phyloP scores from a whole-genome alignment of 176 grass and related monocot genomes.

The Luzula sylvatica region DNA sequence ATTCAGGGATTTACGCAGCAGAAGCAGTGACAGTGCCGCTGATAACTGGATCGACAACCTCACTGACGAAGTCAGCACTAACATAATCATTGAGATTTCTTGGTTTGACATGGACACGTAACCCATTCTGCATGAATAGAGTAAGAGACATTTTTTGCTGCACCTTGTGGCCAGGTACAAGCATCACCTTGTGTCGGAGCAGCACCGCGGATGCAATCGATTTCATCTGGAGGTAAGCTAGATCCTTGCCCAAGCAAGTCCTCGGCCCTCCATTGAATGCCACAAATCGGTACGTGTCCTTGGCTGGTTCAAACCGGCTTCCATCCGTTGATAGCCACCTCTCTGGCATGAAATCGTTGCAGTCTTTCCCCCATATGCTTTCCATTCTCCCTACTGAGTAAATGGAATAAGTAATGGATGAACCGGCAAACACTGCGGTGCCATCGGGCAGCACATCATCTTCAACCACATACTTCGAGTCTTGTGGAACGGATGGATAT shows the following conservation, averaged over 20 bases:
- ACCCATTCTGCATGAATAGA: constrained; percentile 93
- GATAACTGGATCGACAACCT: constrained; percentile 8
- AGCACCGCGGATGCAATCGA: constrained; percentile 89
- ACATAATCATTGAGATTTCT: constrained; percentile 38
- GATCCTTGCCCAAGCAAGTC: constrained; percentile 90
- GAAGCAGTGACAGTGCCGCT: constrained; percentile 42
- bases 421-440: constrained; percentile 63
- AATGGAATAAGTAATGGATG: constrained; percentile 91
- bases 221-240: constrained; percentile 95
- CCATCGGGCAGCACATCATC: constrained; percentile 88
- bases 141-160: constrained; percentile 99
- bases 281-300: constrained; percentile 83
- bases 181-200: constrained; percentile 63
- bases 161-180: constrained; percentile 66
- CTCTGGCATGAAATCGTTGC: constrained; percentile 73
- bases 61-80: constrained; percentile 1
- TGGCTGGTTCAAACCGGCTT: constrained; percentile 48
- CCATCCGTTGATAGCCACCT: constrained; percentile 70
- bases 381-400: constrained; percentile 88
- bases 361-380: constrained; percentile 85
- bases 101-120: constrained; percentile 53
- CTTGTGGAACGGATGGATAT: constrained; percentile 86
- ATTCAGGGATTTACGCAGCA: constrained; percentile 31
- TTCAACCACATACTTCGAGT: constrained; percentile 78
- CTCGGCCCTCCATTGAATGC: constrained; percentile 87